Base-by-base conservation (phyloP, 2,329 filamentous ascomycete species). In the Rutstroemia sp. region DNA sequence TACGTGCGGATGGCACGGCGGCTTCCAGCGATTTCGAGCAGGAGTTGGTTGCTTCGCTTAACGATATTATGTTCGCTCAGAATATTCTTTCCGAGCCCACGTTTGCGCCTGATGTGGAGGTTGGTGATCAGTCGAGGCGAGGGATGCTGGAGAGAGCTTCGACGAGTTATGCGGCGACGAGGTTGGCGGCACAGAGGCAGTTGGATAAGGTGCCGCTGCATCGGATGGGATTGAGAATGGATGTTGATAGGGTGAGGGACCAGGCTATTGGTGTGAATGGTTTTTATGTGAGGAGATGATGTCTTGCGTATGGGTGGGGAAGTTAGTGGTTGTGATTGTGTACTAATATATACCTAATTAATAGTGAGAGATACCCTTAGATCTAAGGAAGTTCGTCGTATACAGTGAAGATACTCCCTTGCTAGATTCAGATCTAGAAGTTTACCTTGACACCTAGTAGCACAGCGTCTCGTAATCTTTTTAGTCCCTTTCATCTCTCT, bases 201-300 rank as follows among this genome's bases (percentile, higher is more conserved):
- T 73, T 85, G 6, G 82, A 85, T 58, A 73, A 74, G 54, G 72
- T 86, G 3, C 83, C 83, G 2, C 63, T 84, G 47, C 81, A 86
- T 65, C 73, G 73, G 63, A 73, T 78, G 3, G 84, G 84, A 0
- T 74, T 88, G 45, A 74, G 84, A 51, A 80, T 76, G 8, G 71
- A 76, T 12, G 69, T 72, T 1, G 74, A 72, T 8, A 69, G 72
- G 27, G 65, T 76, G 65, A 74, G 74, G 60, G 81, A 86, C 61
- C 72, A 72, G 47, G 60, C 42, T 19, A 45, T 63, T 17, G 21
- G 58, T 14, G n/a, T 51, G 21, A 70, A 69, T 60, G 73, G 73
- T 1, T 74, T 71, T 60, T 75, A 69, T 61, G 68, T 75, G 56
- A 54, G 51, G 27, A 60, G 63, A 55, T 67, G 51, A 64, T 34